A percentile compares a stretch with the other conserved stretches of the same genome.
phyloP scores from a whole-genome alignment of 1,139 yeast genomes.

The Hansenula lynferdii region DNA sequence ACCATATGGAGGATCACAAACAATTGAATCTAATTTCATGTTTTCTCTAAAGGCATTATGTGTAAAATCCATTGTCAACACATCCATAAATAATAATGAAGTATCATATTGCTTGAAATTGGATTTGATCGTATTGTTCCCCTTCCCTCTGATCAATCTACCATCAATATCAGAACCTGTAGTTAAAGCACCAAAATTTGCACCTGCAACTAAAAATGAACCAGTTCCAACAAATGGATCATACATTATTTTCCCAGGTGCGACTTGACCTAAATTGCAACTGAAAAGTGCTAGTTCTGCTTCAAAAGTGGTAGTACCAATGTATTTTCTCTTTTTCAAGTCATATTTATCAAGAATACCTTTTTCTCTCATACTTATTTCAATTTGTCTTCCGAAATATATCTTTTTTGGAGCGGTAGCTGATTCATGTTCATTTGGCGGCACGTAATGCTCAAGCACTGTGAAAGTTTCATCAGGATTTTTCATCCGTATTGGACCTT shows the following conservation, averaged over 20 bases:
- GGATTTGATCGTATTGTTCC: constrained; percentile 43
- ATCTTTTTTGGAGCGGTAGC: constrained; percentile 49
- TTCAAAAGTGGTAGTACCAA: constrained; percentile 96
- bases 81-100: constrained; percentile 57
- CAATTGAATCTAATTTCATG: constrained; percentile 68
- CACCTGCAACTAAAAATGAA: constrained; percentile 86
- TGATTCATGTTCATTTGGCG: constrained; percentile 42
- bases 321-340: constrained; percentile 75
- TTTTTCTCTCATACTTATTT: constrained; percentile 55
- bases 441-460: constrained; percentile 65
- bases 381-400: constrained; percentile 76
- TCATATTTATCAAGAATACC: constrained; percentile 74
- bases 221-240: constrained; percentile 99
- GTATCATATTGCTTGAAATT: constrained; percentile 78
- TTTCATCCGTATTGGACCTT: constrained; percentile 77
- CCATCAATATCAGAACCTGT: constrained; percentile 93
- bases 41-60: constrained; percentile 71
- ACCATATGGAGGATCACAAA: constrained; percentile 98
- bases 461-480: constrained; percentile 71
- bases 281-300: constrained; percentile 81
- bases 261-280: constrained; percentile 79
- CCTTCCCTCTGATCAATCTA: constrained; percentile 75
- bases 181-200: constrained; percentile 75
- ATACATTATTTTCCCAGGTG: constrained; percentile 61
- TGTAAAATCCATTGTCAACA: constrained; percentile 90